phyloP scores from a whole-genome alignment of 495 filamentous ascomycete genomes.

The Oleoguttula mirabilis region DNA sequence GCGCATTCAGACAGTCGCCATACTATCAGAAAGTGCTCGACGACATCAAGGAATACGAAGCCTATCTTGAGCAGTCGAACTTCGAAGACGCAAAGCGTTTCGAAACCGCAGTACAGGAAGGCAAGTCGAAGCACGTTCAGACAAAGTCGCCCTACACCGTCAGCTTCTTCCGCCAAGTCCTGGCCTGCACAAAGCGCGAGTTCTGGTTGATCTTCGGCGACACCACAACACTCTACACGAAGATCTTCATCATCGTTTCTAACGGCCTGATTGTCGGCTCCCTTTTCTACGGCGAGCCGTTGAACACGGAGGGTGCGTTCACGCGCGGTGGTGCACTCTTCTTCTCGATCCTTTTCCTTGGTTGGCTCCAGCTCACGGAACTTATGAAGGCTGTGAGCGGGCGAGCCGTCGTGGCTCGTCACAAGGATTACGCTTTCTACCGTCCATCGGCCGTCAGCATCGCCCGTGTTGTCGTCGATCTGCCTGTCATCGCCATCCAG shows the following conservation, averaged over 20 bases:
- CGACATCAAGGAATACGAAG: constrained; percentile 50
- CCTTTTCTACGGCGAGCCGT: constrained; percentile 55
- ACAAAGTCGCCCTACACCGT: constrained; percentile 63
- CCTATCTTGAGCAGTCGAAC: constrained; percentile 45
- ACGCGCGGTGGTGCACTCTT: constrained; percentile 55
- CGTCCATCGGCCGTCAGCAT: constrained; percentile 60
- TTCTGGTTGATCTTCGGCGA: constrained; percentile 69
- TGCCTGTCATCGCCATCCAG: constrained; percentile 54
- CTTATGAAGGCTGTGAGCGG: constrained; percentile 57
- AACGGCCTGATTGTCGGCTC: constrained; percentile 65
- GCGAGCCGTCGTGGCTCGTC: constrained; percentile 49
- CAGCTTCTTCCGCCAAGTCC: constrained; percentile 53
- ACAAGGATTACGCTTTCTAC: constrained; percentile 69
- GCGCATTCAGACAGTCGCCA: constrained; percentile 42
- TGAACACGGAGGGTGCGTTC: constrained; percentile 56
- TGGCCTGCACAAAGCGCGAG: constrained; percentile 59
- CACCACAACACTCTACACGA: constrained; percentile 59
- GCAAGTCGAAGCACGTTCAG: constrained; percentile 54
- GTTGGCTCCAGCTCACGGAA: constrained; percentile 62
- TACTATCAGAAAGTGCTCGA: constrained; percentile 41
- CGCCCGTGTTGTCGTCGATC: constrained; percentile 54
- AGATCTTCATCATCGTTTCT: constrained; percentile 63
- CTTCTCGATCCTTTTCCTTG: constrained; percentile 65
- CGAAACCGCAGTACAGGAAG: constrained; percentile 54
- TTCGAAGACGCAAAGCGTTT: constrained; percentile 57